Conservation (phyloP, 2,329 filamentous ascomycete genomes). For the Ascochyta clinopodiicola region DNA sequence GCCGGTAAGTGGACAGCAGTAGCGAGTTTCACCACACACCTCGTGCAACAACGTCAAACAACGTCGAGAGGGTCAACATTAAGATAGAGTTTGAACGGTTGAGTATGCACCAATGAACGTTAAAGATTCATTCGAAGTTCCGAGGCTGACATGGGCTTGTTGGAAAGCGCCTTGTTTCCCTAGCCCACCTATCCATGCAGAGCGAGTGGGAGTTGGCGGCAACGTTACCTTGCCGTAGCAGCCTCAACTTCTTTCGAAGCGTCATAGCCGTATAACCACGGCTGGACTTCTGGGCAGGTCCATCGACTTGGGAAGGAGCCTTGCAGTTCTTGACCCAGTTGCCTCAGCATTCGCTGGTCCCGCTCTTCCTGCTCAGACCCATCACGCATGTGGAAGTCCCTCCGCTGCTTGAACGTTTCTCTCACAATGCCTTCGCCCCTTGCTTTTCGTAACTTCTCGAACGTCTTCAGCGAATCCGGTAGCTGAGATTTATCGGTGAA, state of each 20-base stretch:
- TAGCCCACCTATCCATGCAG: neutral
- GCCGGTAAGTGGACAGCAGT: slow-evolving; percentile 1
- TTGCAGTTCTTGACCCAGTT: slow-evolving; percentile 59
- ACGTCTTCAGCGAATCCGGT: slow-evolving; percentile 52
- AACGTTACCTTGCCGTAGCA: slow-evolving; percentile 12
- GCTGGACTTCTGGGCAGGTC: slow-evolving; percentile 48
- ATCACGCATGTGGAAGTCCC: slow-evolving; percentile 52
- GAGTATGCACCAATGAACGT: neutral
- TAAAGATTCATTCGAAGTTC: neutral
- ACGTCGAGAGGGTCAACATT: slow-evolving; percentile 5
- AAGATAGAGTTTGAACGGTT: neutral
- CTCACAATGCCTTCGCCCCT: slow-evolving; percentile 63
- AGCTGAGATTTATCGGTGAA: slow-evolving; percentile 28
- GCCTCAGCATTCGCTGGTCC: slow-evolving; percentile 64
- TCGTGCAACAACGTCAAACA: slow-evolving; percentile 15
- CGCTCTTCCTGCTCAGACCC: slow-evolving; percentile 65
- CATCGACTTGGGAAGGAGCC: slow-evolving; percentile 68
- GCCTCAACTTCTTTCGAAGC: slow-evolving; percentile 39
- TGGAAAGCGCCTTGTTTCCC: neutral
- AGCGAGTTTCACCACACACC: slow-evolving; percentile 11
- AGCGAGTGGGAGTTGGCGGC: neutral
- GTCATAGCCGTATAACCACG: slow-evolving; percentile 47
- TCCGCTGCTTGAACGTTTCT: slow-evolving; percentile 64
- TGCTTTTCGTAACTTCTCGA: slow-evolving; percentile 56
- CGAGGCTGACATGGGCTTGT: slow-evolving; percentile 7